Base-by-base conservation (phyloP, 306 rosid genomes). In the Prinsepia uniflora region DNA sequence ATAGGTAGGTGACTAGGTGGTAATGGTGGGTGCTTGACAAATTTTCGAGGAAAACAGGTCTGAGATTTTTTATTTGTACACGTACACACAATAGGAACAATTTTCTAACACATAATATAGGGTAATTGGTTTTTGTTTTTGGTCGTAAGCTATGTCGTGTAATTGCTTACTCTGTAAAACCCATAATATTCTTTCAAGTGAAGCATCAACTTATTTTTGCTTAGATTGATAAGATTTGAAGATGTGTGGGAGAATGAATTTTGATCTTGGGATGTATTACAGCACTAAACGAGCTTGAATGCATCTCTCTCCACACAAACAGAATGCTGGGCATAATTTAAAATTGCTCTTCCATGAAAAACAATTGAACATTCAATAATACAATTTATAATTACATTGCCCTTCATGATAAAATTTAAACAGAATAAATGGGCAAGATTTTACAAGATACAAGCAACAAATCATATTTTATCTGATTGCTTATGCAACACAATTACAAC, bases 11-110 rank as follows among this genome's bases (percentile, higher is more conserved):
- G 57, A 1, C 0, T 9, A 24, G 11, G 24, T 9, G 57, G 5
- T 0, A 12, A 12, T 11, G 50, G 10, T 74, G 72, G 69, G 69
- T 84, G 83, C 79, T 76, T 62, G 76, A 77, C 71, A 81, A 76
- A 44, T 73, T 82, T 87, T 87, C 67, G 59, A 63, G 44, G 44
- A 14, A 7, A 67, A 46, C 72, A 50, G 82, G 79, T 80, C 79
- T 62, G 69, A 72, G 75, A 60, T 67, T 74, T 85, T 79, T 69
- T 61, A 69, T 49, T 42, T 63, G 53, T 53, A 22, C 47, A 42
- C 44, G 58, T 55, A 63, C 62, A 41, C 67, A 22, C 54, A 10
- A 64, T 65, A 72, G 22, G 30, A 67, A 17, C 19, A 50, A 67
- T 22, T 34, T 60, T 77, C 56, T 41, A 20, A 49, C 72, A 45